A percentile compares a stretch with the other conserved stretches of the same genome.
These are phyloP conservation scores for Venturia oleaginea DNA, from an alignment of 2,329 filamentous ascomycete genomes.

Conservation along the genomic window DNA sequence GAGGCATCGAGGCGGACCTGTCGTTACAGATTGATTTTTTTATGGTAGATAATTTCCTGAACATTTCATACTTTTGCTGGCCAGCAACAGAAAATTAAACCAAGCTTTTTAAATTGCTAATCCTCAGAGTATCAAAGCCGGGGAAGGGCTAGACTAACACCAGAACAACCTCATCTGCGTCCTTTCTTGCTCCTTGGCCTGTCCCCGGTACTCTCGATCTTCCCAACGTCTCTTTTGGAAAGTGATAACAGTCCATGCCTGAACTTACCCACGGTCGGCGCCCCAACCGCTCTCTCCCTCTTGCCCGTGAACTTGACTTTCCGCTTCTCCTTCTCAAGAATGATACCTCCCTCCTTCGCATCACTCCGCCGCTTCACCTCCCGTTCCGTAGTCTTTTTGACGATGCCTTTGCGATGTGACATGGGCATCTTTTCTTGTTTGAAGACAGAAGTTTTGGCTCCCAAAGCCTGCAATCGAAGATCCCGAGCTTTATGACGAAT, in stretches of 20 bases:
- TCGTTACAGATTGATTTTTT: not conserved
- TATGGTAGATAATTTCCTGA: not conserved
- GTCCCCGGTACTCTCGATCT: constrained; percentile 48
- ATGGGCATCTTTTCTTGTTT: constrained; percentile 84
- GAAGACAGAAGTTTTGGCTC: constrained; percentile 64
- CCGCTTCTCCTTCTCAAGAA: constrained; percentile 57
- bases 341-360: constrained; percentile 82
- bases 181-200: constrained; percentile 1
- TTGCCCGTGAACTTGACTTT: constrained; percentile 31
- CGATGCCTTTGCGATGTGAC: constrained; percentile 76
- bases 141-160: not conserved
- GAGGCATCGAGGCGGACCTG: not conserved
- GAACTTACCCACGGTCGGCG: constrained; percentile 72
- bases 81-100: not conserved
- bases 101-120: not conserved
- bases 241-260: constrained; percentile 69
- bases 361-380: constrained; percentile 67
- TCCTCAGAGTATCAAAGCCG: not conserved
- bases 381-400: constrained; percentile 51
- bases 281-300: constrained; percentile 57
- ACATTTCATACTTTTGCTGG: not conserved
- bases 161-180: not conserved
- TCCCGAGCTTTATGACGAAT: constrained; percentile 76
- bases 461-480: constrained; percentile 71
- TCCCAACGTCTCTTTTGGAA: constrained; percentile 65